Evolutionary conservation across 345 rosid genomes (phyloP), one percentile per base, ranked within the genome.

Genomic region (Theobroma cacao): DNA sequence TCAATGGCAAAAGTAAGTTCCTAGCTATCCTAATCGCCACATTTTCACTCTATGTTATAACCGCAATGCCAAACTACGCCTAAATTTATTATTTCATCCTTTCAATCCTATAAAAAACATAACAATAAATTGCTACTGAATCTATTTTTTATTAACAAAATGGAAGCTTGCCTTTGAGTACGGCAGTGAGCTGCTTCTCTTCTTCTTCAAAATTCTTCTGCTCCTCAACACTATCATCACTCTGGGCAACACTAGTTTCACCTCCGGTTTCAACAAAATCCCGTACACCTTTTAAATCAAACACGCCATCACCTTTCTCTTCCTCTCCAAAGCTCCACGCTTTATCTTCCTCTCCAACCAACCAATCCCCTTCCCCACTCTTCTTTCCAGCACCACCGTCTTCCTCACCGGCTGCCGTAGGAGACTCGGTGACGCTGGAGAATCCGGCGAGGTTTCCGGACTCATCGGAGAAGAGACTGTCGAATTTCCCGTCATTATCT

Each of bases 101-200:
- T 45, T 30, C 14, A 45, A 45, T 24, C 10, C 34, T 24, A 22
- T 24, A 15, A 68, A 28, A 74, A 15, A n/a, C 5, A 15, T 0
- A 26, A 28, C 13, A 45, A 28, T 15, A 45, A 68, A 45, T 15
- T 15, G 52, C 5, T 8, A 24, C 18, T 13, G 14, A 30, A 4
- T 56, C 10, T n/a, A n/a, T n/a, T 56, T 56, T 20, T 10, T 9
- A 2, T 22, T 40, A 74, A 24, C 6, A 41, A 2, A 48, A 28
- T 26, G 31, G 11, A 41, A 24, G 22, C 73, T 84, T 64, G 79
- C 98, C 98, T 85, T 95, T 81, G 74, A 95, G 80, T 26, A 89
- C 52, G 59, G 88, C 81, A 80, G 80, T 65, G 62, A 93, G 94
- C 68, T 87, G 84, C 45, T 91, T 84, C 89, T 92, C 93, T 78